phyloP scores from a whole-genome alignment of 2,329 filamentous ascomycete genomes.

The Trichoderma koningii region DNA sequence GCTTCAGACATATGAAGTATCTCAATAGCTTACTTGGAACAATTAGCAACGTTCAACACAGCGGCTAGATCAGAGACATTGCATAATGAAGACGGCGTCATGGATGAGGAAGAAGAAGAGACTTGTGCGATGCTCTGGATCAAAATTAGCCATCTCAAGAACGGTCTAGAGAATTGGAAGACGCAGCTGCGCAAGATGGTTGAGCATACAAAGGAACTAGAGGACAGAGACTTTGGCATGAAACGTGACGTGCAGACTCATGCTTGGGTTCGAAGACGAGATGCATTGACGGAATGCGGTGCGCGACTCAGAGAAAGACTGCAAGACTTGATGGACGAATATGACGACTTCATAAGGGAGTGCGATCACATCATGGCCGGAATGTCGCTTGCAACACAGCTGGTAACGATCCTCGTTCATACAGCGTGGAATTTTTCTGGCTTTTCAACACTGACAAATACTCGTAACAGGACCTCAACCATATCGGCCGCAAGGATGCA shows the following conservation, averaged over 20 bases:
- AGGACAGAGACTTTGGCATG: constrained; percentile 14
- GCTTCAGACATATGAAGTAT: background rate
- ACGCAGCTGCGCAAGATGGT: constrained; percentile 32
- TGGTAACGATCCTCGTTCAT: constrained; percentile 19
- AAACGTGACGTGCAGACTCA: background rate
- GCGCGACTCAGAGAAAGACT: constrained; percentile 25
- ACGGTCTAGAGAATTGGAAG: constrained; percentile 30
- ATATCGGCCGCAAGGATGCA: constrained; percentile 27
- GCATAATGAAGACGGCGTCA: background rate
- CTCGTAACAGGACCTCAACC: background rate
- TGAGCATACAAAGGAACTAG: constrained; percentile 28
- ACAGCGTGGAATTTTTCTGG: too few species aligned
- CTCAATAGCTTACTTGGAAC: background rate
- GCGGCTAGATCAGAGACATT: background rate
- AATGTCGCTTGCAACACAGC: constrained; percentile 29
- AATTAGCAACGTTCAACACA: background rate
- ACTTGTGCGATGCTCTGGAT: constrained; percentile 30
- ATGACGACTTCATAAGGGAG: constrained; percentile 29
- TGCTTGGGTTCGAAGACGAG: background rate
- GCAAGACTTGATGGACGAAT: constrained; percentile 29
- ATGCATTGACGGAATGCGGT: background rate
- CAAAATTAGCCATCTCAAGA: constrained; percentile 30
- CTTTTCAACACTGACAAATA: too few species aligned
- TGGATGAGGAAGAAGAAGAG: background rate
- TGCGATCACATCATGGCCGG: constrained; percentile 29